Evolutionary conservation across 257 asterid species (phyloP).

Genomic region (Schizonepeta tenuifolia): DNA sequence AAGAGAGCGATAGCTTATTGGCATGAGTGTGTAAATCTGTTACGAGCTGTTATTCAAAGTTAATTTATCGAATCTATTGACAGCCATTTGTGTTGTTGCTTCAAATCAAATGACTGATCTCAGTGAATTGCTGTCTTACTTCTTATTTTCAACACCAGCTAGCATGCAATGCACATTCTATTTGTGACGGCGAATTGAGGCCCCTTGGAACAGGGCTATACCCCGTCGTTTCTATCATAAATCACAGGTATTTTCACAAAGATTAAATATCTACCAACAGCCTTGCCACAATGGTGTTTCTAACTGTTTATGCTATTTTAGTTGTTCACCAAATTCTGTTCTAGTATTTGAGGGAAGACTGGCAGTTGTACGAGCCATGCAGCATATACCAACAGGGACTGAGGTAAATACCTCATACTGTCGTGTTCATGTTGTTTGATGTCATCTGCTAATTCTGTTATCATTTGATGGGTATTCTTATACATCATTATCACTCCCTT

Average conservation of each 20-base stretch:
- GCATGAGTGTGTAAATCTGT: background rate
- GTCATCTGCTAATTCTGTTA: slow-evolving; percentile 14
- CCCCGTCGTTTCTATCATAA: slow-evolving; percentile 84
- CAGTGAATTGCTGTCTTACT: background rate
- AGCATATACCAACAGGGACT: slow-evolving; percentile 72
- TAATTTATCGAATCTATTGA: background rate
- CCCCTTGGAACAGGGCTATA: slow-evolving; percentile 93
- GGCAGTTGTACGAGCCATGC: slow-evolving; percentile 81
- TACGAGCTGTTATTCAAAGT: background rate
- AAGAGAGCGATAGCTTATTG: background rate
- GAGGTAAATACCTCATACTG: slow-evolving; percentile 64
- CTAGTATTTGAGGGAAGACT: slow-evolving; percentile 78
- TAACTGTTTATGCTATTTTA: slow-evolving; percentile 47
- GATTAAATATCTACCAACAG: slow-evolving; percentile 1
- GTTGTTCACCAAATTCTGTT: slow-evolving; percentile 88
- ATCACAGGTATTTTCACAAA: slow-evolving; percentile 71
- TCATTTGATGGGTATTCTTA: slow-evolving; percentile 28
- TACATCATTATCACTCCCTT: slow-evolving; percentile 32
- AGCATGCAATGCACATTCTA: slow-evolving; percentile 98
- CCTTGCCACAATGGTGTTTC: slow-evolving; percentile 30
- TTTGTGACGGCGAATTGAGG: slow-evolving; percentile 88
- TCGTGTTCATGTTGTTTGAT: background rate
- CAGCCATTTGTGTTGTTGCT: background rate
- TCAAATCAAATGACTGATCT: background rate
- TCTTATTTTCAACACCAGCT: slow-evolving; percentile 50